Base-by-base conservation (phyloP, 257 asterid species). In the Echites panduratus region DNA sequence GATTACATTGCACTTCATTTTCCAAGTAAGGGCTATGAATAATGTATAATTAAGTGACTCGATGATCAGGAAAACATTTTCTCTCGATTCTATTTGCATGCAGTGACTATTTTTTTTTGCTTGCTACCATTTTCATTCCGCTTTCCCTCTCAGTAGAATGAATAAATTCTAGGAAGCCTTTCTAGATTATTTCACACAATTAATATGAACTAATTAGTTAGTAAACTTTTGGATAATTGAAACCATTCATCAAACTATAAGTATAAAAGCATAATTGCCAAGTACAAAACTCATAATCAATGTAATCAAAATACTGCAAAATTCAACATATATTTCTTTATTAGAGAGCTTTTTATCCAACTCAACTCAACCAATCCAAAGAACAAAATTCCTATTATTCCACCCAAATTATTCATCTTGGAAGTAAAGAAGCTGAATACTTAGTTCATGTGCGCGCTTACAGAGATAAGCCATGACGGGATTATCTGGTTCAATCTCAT, bases 401-500 rank as follows among this genome's bases (percentile, higher is more conserved):
- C 45, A 62, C 45, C 63, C 19, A 7, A 16, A 62, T 32, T 17
- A 32, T 14, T 32, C 45, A 62, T 35, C 6, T 22, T 35, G 45
- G 45, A 12, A 62, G 35, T 17, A 32, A 62, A 32, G 22, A 62
- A 63, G 68, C 40, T 64, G 29, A 64, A 64, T 64, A 64, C 69
- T 20, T 64, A 38, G 69, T 40, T 38, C 8, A 53, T 19, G 16
- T 6, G 69, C 38, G 38, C 43, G 50, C 96, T 87, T 81, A 92
- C 99, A 95, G 14, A 89, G 79, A 82, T 85, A 92, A 75, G 99
- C 98, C 79, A 92, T 96, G 44, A 87, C 77, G 1, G 88, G 84
- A 66, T 87, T 85, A 41, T 85, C 91, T 40, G 59, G 70, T 85
- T 90, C 98, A 44, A 95, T 77, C 80, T 95, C 92, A 76, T 95